These are phyloP conservation scores for Phytophthora sojae DNA, from an alignment of 352 stramenopile genomes.

Conservation along the genomic window DNA sequence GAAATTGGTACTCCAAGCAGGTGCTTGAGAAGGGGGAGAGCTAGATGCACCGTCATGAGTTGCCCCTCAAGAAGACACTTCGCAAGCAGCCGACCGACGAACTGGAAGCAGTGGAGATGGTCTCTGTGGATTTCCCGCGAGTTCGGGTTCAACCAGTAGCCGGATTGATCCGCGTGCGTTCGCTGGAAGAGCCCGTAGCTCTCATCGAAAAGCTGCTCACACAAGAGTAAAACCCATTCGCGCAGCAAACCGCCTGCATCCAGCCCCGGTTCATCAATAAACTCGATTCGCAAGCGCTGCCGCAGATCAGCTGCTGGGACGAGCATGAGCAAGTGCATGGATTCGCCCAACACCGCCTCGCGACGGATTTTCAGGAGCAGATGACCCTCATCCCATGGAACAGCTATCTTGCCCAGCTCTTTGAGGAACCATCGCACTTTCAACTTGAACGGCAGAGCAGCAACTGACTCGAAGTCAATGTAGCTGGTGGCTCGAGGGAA, in stretches of 20 bases:
- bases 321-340: slow-evolving; percentile 86
- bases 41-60: slow-evolving; percentile 78
- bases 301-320: slow-evolving; percentile 73
- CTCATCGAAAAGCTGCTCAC: slow-evolving; percentile 83
- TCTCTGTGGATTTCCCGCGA: slow-evolving; percentile 71
- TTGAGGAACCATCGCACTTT: slow-evolving; percentile 86
- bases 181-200: slow-evolving; percentile 76
- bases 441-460: slow-evolving; percentile 69
- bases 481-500: slow-evolving; percentile 73
- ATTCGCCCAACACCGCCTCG: slow-evolving; percentile 78
- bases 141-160: slow-evolving; percentile 88
- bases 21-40: slow-evolving; percentile 85
- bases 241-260: slow-evolving; percentile 80
- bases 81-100: slow-evolving; percentile 77
- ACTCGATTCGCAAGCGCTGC: slow-evolving; percentile 83
- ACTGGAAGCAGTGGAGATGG: slow-evolving; percentile 80
- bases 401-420: slow-evolving; percentile 77
- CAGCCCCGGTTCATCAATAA: slow-evolving; percentile 81
- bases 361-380: slow-evolving; percentile 82
- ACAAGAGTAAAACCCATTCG: slow-evolving; percentile 83
- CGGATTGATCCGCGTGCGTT: slow-evolving; percentile 78
- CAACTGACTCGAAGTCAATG: slow-evolving; percentile 83
- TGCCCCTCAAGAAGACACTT: slow-evolving; percentile 84
- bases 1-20: slow-evolving; percentile 82
- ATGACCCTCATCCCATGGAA: slow-evolving; percentile 84